Percentiles rank a stretch among this genome's conserved stretches.
Evolutionary conservation across 75 land plant genomes (phyloP).

Genomic region (Larix kaempferi): DNA sequence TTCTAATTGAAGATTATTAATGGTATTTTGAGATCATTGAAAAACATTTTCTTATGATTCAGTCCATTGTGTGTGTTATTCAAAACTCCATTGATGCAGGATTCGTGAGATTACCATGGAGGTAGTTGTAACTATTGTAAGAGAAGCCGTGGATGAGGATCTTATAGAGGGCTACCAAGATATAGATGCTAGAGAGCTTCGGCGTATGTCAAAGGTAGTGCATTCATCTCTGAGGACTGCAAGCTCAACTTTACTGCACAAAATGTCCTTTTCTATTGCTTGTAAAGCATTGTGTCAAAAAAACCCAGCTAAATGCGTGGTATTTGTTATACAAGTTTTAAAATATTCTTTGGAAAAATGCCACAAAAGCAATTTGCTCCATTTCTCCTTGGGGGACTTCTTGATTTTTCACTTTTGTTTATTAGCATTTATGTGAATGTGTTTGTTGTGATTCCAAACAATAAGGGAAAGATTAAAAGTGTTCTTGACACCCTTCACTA

Average conservation of each 20-base stretch:
- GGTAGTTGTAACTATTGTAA: conserved; percentile 84
- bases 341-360: no score
- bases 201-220: conserved; percentile 49
- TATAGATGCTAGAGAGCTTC: conserved; percentile 72
- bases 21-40: background rate
- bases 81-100: conserved; percentile 23
- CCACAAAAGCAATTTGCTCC: background rate
- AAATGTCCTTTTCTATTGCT: background rate
- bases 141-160: conserved; percentile 86
- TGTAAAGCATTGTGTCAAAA: background rate
- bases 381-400: no score
- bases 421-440: background rate
- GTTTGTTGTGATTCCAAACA: background rate
- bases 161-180: conserved; percentile 88
- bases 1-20: background rate
- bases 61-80: conserved; percentile 1
- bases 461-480: no score
- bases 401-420: background rate
- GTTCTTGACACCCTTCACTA: no score
- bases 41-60: background rate
- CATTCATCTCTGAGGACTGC: background rate
- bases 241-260: background rate
- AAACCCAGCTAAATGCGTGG: background rate
- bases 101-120: conserved; percentile 93
- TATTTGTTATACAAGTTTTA: no score